These are phyloP conservation scores for Leishmania guyanensis DNA, from an alignment of 208 protist species.

Conservation along the genomic window DNA sequence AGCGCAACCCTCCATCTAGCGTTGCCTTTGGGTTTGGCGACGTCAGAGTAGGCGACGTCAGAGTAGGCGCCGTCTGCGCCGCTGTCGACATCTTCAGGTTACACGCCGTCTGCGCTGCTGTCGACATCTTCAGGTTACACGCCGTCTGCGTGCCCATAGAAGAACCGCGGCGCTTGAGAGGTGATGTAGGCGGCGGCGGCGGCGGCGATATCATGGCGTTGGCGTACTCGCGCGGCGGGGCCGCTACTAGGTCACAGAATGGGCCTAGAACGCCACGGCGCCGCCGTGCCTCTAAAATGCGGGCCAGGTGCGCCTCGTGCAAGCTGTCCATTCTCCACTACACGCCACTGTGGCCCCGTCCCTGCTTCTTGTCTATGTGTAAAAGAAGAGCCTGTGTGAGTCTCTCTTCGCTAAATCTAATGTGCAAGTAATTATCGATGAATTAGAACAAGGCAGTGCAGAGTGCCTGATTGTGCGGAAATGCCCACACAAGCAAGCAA, in stretches of 20 bases:
- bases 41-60: neutral
- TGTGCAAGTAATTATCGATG: neutral
- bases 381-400: neutral
- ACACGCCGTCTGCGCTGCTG: constrained; percentile 17
- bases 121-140: neutral
- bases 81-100: neutral
- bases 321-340: constrained; percentile 55
- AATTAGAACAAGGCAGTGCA: neutral
- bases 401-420: neutral
- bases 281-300: constrained; percentile 75
- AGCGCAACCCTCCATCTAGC: constrained; percentile 20
- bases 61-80: constrained; percentile 10
- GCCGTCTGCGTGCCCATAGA: constrained; percentile 38
- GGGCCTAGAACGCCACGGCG: constrained; percentile 55
- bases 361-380: constrained; percentile 2
- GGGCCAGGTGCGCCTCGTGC: constrained; percentile 69
- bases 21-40: constrained; percentile 10
- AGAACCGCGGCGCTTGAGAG: constrained; percentile 14
- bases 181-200: constrained; percentile 1
- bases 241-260: constrained; percentile 12
- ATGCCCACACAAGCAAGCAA: neutral
- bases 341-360: neutral
- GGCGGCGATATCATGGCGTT: constrained; percentile 3
- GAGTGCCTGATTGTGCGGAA: neutral
- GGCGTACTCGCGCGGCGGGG: constrained; percentile 13